Percentiles rank a stretch among this genome's conserved stretches.
Evolutionary conservation across 495 filamentous ascomycete genomes (phyloP).

Genomic region (Penicillium pancosmium): DNA sequence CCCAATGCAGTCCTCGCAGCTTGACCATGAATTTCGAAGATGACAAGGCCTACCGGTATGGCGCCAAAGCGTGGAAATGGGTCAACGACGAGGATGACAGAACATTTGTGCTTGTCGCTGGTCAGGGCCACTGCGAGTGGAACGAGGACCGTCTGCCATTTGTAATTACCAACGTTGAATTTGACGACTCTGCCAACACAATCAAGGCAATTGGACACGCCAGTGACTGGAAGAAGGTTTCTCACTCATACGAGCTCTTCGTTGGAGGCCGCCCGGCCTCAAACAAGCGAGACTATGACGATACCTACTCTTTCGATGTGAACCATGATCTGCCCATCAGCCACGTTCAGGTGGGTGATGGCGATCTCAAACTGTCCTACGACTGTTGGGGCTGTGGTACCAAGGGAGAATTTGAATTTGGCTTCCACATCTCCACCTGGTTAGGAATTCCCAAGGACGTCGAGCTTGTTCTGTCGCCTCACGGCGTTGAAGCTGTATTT

Average conservation of each 20-base stretch:
- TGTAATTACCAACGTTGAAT: slow-evolving; percentile 31
- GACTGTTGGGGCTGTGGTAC: slow-evolving; percentile 34
- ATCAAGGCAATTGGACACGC: slow-evolving; percentile 28
- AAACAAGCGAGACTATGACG: slow-evolving; percentile 28
- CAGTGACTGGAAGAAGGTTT: slow-evolving; percentile 34
- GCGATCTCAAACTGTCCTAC: slow-evolving; percentile 20
- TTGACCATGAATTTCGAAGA: slow-evolving; percentile 34
- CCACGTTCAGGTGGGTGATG: slow-evolving; percentile 13
- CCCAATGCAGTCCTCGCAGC: slow-evolving; percentile 32
- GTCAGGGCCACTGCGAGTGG: slow-evolving; percentile 37
- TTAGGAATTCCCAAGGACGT: slow-evolving; percentile 28
- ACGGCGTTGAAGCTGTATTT: slow-evolving; percentile 31
- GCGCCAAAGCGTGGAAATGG: slow-evolving; percentile 41
- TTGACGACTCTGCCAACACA: slow-evolving; percentile 30
- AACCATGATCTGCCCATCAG: slow-evolving; percentile 27
- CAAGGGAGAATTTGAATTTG: slow-evolving; percentile 37
- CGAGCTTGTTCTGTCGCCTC: slow-evolving; percentile 28
- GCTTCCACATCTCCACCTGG: slow-evolving; percentile 32
- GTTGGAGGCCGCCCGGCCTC: slow-evolving; percentile 25
- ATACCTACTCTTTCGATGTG: slow-evolving; percentile 32
- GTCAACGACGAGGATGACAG: slow-evolving; percentile 38
- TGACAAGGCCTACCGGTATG: slow-evolving; percentile 30
- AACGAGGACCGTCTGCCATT: slow-evolving; percentile 38
- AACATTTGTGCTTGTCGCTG: slow-evolving; percentile 43
- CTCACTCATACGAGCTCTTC: slow-evolving; percentile 35